These are phyloP conservation scores for Cantharellus anzutake DNA, from an alignment of 768 basidiomycete genomes.

Conservation along the genomic window DNA sequence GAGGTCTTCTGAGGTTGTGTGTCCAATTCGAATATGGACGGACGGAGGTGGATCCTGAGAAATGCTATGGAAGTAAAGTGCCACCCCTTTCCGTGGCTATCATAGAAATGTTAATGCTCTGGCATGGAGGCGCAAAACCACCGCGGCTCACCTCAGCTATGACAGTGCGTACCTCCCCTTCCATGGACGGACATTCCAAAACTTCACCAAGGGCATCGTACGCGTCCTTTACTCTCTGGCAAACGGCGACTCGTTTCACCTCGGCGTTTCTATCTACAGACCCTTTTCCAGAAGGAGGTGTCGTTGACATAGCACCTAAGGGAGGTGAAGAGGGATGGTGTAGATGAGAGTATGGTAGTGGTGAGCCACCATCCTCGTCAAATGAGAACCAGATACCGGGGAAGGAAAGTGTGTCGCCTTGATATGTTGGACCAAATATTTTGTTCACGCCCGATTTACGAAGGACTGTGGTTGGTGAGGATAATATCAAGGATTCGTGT, in stretches of 20 bases:
- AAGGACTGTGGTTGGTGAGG: constrained; percentile 28
- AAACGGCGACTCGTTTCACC: constrained; percentile 55
- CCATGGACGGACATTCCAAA: constrained; percentile 42
- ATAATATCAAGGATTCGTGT: constrained; percentile 34
- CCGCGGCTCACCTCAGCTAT: constrained; percentile 37
- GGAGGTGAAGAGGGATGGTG: neutral
- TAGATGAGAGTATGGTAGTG: neutral
- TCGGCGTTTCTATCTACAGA: constrained; percentile 52
- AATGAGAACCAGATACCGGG: constrained; percentile 76
- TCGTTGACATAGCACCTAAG: neutral
- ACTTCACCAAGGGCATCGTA: constrained; percentile 65
- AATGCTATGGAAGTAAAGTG: constrained; percentile 38
- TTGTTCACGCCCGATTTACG: constrained; percentile 45
- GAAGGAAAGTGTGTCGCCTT: constrained; percentile 56
- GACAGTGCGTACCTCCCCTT: constrained; percentile 47
- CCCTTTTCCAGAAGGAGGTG: neutral
- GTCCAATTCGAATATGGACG: constrained; percentile 43
- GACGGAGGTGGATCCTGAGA: constrained; percentile 24
- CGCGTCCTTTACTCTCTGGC: constrained; percentile 34
- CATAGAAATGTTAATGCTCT: constrained; percentile 1
- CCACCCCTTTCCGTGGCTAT: constrained; percentile 57
- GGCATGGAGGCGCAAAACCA: neutral
- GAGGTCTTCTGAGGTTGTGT: constrained; percentile 71
- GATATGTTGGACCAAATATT: constrained; percentile 70
- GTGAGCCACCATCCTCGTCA: constrained; percentile 37